A percentile compares a stretch with the other conserved stretches of the same genome.
These are phyloP conservation scores for Colletotrichum sp. DNA, from an alignment of 2,329 filamentous ascomycete species.

Conservation along the genomic window DNA sequence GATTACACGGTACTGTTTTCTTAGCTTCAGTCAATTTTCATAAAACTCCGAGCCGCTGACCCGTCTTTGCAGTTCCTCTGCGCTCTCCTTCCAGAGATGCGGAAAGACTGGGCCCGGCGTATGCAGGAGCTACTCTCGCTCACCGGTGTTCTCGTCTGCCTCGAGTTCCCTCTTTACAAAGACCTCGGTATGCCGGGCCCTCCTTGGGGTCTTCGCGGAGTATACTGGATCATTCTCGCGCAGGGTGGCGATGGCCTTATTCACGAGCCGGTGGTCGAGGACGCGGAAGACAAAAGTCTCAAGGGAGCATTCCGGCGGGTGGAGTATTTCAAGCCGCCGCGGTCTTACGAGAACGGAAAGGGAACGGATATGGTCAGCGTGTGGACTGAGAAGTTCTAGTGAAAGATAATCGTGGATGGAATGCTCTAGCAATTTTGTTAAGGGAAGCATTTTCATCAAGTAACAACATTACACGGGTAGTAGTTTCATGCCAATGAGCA, in stretches of 20 bases:
- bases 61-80: not conserved
- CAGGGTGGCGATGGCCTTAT: not conserved
- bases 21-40: rapidly evolving
- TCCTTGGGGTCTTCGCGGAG: not conserved
- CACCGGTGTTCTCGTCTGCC: not conserved
- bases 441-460: not conserved
- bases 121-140: not conserved
- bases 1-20: not conserved
- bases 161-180: not conserved
- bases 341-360: not conserved
- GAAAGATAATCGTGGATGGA: not conserved
- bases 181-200: not conserved
- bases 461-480: not conserved
- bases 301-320: not conserved
- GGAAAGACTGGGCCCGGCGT: not conserved
- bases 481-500: not conserved
- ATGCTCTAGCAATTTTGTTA: not conserved
- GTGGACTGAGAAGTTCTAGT: not conserved
- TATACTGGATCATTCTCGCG: not conserved
- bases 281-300: not conserved
- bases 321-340: not conserved
- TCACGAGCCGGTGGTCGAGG: not conserved
- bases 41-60: rapidly evolving
- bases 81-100: not conserved
- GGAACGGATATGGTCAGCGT: not conserved